Conservation (phyloP, 176 grass and related monocot genomes). For the Eragrostis nindensis region DNA sequence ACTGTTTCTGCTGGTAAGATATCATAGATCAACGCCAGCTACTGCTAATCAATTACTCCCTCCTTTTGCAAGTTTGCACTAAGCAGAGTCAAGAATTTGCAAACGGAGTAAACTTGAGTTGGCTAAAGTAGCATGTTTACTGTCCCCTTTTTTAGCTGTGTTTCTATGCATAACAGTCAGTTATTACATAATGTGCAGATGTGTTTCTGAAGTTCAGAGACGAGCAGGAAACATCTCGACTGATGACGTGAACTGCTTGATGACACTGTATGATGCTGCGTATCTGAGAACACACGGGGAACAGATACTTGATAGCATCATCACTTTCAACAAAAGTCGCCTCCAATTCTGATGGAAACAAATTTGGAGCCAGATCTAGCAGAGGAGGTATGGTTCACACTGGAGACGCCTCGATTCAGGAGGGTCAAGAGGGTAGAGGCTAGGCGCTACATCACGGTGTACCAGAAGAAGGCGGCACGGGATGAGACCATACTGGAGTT, state of each 20-base stretch:
- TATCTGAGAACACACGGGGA: slow-evolving; percentile 40
- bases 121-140: no score
- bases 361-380: slow-evolving; percentile 1
- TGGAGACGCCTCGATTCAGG: slow-evolving; percentile 39
- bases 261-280: slow-evolving; percentile 50
- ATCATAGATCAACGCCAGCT: not conserved
- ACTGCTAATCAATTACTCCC: no score
- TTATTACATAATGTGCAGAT: slow-evolving; percentile 13
- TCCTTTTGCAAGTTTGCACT: no score
- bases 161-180: not conserved
- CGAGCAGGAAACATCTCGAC: not conserved
- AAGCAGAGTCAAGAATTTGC: no score
- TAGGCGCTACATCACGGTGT: slow-evolving; percentile 34
- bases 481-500: slow-evolving; percentile 34
- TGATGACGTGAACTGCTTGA: slow-evolving; percentile 1
- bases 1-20: slow-evolving; percentile 9
- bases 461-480: slow-evolving; percentile 13
- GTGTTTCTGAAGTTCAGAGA: slow-evolving; percentile 56
- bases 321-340: not conserved
- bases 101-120: no score
- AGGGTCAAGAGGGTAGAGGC: slow-evolving; percentile 45
- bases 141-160: no score
- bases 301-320: slow-evolving; percentile 30
- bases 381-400: slow-evolving; percentile 23
- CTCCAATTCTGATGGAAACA: not conserved